These are phyloP conservation scores for Canariomyces notabilis DNA, from an alignment of 2,329 filamentous ascomycete genomes.

Conservation along the genomic window DNA sequence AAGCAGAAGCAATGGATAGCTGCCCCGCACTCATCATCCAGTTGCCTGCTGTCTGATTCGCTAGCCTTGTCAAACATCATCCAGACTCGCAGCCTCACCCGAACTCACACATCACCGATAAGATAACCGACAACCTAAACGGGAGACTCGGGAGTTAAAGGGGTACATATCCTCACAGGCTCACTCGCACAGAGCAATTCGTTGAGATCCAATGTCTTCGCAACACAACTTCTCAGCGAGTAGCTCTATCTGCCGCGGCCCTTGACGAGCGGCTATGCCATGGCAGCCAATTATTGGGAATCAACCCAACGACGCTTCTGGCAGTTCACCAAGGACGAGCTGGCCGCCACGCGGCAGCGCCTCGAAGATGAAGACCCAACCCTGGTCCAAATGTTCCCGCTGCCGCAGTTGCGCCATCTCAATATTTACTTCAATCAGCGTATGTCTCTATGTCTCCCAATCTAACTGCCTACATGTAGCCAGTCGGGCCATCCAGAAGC, in stretches of 20 bases:
- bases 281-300: slow-evolving; percentile 96
- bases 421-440: slow-evolving; percentile 91
- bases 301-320: slow-evolving; percentile 87
- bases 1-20: too few species aligned
- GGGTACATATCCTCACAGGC: too few species aligned
- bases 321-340: slow-evolving; percentile 80
- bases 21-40: too few species aligned
- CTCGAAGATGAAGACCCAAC: slow-evolving; percentile 72
- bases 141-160: neutral
- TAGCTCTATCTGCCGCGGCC: neutral
- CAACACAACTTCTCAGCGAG: neutral
- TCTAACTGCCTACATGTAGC: neutral
- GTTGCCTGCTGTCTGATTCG: slow-evolving; percentile 11
- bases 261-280: slow-evolving; percentile 33
- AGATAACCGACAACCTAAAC: neutral
- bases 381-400: slow-evolving; percentile 70
- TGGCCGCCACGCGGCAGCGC: slow-evolving; percentile 68
- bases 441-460: slow-evolving; percentile 45
- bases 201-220: neutral
- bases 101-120: slow-evolving; percentile 1
- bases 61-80: too few species aligned
- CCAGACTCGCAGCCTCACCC: neutral
- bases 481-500: neutral
- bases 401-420: slow-evolving; percentile 76
- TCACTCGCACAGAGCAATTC: neutral